Base-by-base conservation (phyloP, 164 flowering plant species). In the Echeveria elegans region DNA sequence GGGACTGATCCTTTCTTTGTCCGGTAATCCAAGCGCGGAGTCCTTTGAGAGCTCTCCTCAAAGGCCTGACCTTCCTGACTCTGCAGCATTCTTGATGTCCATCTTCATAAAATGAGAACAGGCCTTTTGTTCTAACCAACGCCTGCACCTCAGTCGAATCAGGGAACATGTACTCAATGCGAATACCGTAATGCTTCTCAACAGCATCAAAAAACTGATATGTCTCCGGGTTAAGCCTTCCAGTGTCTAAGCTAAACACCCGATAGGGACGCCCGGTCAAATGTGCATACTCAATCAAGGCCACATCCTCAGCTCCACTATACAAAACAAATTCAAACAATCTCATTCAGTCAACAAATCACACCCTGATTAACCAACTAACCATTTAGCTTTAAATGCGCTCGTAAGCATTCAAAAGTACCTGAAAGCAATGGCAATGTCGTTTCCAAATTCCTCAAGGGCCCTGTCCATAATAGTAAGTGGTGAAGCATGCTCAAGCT, bases 231-330 rank as follows among this genome's bases (percentile, higher is more conserved):
- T 94, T 91, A 59, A 94, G 71, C 74, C 99, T 82, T 24, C 99
- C 99, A 1, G 97, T 94, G 74, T 94, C 99, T 64, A 94, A 69
- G 76, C 96, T 91, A 80, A 94, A 94, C 14, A 94, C 97, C 78
- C 98, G 75, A 71, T 81, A 94, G 5, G 97, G 98, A 45, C 98
- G 74, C 21, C 98, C 96, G 0, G 98, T 94, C 63, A 94, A 72
- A 9, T 62, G 75, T 1, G 98, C 98, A 72, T 94, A 94, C 82
- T 94, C 97, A 6, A 94, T 88, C 86, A 94, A 72, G 23, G 86
- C 93, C 36, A 94, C 95, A 77, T 94, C 98, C 75, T 94, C 98
- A 28, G 98, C 98, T 52, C 98, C 98, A 83, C 98, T 94, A n/a
- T n/a, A n/a, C n/a, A n/a, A n/a, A n/a, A 95, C 52, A 62, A 18